Base-by-base conservation (phyloP, 805 yeast species). In the Metschnikowia proteae region DNA sequence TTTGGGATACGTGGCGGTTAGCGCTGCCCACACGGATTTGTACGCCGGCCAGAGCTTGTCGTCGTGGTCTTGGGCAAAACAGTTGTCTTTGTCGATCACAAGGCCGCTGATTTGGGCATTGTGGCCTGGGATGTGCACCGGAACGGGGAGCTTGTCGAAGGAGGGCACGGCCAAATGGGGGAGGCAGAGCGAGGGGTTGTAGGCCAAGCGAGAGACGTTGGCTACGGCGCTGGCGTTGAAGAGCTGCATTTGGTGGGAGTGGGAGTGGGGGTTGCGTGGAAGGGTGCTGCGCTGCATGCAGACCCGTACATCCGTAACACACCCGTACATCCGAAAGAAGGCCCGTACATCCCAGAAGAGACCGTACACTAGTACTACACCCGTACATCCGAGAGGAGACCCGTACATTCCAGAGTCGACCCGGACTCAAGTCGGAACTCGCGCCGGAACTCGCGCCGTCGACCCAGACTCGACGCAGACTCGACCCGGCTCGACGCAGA, bases 61-160 rank as follows among this genome's bases (percentile, higher is more conserved):
- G 51, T 82, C 86, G 47, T 88, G 86, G 32, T 91, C 91, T 50
- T 79, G 77, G 4, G 99, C 96, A 63, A 94, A 87, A 61, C 98
- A 92, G 65, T 94, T 94, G 67, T 94, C 99, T 64, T 94, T 94
- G 62, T 94, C 99, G 26, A 94, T 71, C 0, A 94, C 92, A 1
- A 91, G 76, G 0, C 90, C 96, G 59, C 81, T 84, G 49, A 88
- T 85, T 4, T 58, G 55, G 6, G 59, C 58, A 1, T 48, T 49
- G 13, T 42, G 67, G 48, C 50, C 58, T 2, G 74, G 73, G 25
- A 68, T 68, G 40, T 29, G 46, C 25, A 79, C 54, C 0, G 94
- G 88, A 3, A 85, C 62, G 0, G 83, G 78, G 3, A 86, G 62
- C 44, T 79, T 77, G 56, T 80, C 83, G 56, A 86, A 85, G 0